Conservation (phyloP, 129 eudicot species). For the Rutidosis leptorrhynchoides region DNA sequence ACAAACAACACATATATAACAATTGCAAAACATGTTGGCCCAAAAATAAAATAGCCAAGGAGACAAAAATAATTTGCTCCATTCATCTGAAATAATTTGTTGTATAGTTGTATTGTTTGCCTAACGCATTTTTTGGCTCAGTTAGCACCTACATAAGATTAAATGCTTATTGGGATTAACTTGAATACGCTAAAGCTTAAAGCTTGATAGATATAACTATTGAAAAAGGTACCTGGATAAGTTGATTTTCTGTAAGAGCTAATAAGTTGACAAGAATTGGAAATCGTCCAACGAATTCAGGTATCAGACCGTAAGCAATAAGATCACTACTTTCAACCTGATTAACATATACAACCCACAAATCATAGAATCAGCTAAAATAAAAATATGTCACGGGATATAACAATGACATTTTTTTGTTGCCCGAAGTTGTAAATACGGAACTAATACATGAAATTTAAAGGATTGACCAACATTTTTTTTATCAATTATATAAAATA, state of each 20-base stretch:
- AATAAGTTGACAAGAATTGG: slow-evolving; percentile 91
- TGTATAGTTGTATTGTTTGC: slow-evolving; percentile 98
- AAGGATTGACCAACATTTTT: too few species aligned
- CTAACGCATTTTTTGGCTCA: slow-evolving; percentile 93
- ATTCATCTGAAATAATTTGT: slow-evolving; percentile 94
- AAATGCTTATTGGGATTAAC: not conserved
- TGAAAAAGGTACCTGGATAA: slow-evolving; percentile 64
- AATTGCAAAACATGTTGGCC: slow-evolving; percentile 6
- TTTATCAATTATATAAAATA: too few species aligned
- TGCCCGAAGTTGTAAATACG: not conserved
- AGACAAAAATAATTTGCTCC: slow-evolving; percentile 45
- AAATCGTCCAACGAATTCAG: slow-evolving; percentile 96
- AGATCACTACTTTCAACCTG: slow-evolving; percentile 99
- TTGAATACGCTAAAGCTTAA: not conserved
- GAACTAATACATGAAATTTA: not conserved
- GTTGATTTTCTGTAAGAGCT: slow-evolving; percentile 95
- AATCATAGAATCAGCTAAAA: not conserved
- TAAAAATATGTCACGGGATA: not conserved
- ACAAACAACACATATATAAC: not conserved
- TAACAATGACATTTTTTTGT: not conserved
- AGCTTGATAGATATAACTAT: not conserved
- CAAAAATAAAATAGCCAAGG: not conserved
- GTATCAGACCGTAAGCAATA: slow-evolving; percentile 91
- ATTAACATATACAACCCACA: slow-evolving; percentile 22
- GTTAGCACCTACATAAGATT: slow-evolving; percentile 71